Conservation (phyloP, 2,329 filamentous ascomycete genomes). For the Fragosphaeria purpurea region DNA sequence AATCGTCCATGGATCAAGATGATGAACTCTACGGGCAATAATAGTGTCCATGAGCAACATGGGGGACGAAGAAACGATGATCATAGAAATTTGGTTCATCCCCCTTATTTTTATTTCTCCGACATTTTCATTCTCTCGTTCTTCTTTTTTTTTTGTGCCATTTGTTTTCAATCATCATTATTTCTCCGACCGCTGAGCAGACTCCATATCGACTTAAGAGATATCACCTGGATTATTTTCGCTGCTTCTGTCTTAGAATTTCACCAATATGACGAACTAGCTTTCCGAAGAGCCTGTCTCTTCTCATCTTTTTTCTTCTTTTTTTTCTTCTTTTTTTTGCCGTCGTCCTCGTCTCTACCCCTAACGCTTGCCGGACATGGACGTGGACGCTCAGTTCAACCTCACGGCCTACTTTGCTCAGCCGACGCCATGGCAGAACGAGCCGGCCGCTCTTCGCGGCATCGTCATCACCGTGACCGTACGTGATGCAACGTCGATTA, state of each 20-base stretch:
- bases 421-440: conserved; percentile 8
- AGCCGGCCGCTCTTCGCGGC: conserved; percentile 2
- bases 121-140: background rate
- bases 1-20: too few relatives aligned
- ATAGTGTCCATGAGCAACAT: too few relatives aligned
- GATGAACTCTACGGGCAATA: too few relatives aligned
- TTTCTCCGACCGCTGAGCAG: too few relatives aligned
- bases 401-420: conserved; percentile 1
- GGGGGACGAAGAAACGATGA: background rate
- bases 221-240: too few relatives aligned
- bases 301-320: background rate
- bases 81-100: background rate
- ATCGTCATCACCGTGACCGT: conserved; percentile 4
- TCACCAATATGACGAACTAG: too few relatives aligned
- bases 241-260: too few relatives aligned
- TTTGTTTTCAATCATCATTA: too few relatives aligned
- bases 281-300: too few relatives aligned
- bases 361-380: background rate
- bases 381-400: background rate
- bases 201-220: too few relatives aligned
- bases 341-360: background rate
- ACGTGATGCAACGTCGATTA: background rate
- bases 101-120: background rate
- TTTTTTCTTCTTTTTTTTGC: background rate
- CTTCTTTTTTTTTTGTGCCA: background rate